phyloP scores from a whole-genome alignment of 2,329 filamentous ascomycete species.

The Verticillium nonalfalfae region DNA sequence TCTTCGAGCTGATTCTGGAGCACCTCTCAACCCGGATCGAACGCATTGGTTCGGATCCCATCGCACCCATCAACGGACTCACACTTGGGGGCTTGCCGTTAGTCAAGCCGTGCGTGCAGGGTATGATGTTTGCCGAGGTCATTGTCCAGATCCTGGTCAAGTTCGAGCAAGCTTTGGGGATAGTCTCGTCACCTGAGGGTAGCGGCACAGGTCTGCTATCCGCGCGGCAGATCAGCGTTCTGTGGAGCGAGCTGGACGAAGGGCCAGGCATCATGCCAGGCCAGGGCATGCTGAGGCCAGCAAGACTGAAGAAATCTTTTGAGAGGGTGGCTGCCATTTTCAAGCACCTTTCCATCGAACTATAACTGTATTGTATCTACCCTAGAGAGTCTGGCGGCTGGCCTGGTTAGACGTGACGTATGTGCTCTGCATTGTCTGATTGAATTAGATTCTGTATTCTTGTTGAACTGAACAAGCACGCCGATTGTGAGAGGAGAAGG shows the following conservation, averaged over 20 bases:
- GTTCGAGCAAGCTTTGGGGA: not conserved
- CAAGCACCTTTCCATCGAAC: not conserved
- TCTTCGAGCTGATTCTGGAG: slow-evolving; percentile 12
- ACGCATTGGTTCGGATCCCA: not conserved
- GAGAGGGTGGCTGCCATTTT: not conserved
- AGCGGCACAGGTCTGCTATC: not conserved
- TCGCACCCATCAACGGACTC: not conserved
- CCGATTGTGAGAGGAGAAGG: too few relatives aligned
- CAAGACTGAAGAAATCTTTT: not conserved
- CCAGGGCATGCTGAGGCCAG: not conserved
- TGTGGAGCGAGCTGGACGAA: not conserved
- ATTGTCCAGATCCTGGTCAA: not conserved
- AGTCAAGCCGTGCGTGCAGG: not conserved
- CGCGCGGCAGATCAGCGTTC: not conserved
- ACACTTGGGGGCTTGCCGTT: not conserved
- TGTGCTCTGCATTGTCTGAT: too few relatives aligned
- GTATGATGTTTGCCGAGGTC: not conserved
- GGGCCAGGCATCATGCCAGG: not conserved
- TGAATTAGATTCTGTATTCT: too few relatives aligned
- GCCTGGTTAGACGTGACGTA: too few relatives aligned
- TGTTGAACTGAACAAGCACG: too few relatives aligned
- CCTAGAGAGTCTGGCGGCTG: too few relatives aligned
- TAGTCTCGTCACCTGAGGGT: not conserved
- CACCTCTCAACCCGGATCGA: not conserved
- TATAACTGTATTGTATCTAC: not conserved